Evolutionary conservation across 2,329 filamentous ascomycete species (phyloP), one percentile per base, ranked within the genome.

Genomic region (Monilinia fructigena): DNA sequence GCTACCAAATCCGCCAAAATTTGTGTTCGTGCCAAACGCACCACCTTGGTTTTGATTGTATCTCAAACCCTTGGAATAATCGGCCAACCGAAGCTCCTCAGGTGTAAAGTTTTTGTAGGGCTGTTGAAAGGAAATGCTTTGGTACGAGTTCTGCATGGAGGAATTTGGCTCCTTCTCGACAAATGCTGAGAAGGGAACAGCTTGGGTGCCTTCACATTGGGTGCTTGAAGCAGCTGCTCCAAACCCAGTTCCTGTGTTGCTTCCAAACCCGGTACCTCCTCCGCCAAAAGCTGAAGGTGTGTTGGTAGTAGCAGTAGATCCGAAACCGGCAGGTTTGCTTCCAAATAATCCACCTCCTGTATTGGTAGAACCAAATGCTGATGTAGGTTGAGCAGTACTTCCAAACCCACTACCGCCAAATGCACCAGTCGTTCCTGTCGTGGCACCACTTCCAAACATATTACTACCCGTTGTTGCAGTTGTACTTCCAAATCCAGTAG

Each of bases 61-160:
- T 64, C 89, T 89, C 67, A 93, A 88, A 61, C 93, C 93, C 77
- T 93, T 90, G 67, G 89, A 86, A 77, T 99, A 99, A 78, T 99
- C 95, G 55, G 87, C 92, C 68, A 96, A 79, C 74, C 91, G 85
- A 64, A 95, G 79, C 77, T 95, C 89, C 73, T 91, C 95, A n/a
- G 91, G 86, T 12, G 94, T 97, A 82, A 90, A 98, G 76, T 95
- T 96, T 77, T 88, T 89, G 80, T 94, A 96, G 1, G 89, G 85
- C 31, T 89, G 87, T 79, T 90, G 89, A 77, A 94, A 93, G 28
- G 89, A 81, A 66, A 96, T 86, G 72, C 88, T 94, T 77, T 95
- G 91, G 77, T 90, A 96, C 4, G 89, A 83, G 74, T 89, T 80
- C 86, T 70, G 80, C 73, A 84, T 75, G 65, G 79, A 82, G n/a